Base-by-base conservation (phyloP, 1,284 basidiomycete species). In the Cutaneotrichosporon spelunceum region DNA sequence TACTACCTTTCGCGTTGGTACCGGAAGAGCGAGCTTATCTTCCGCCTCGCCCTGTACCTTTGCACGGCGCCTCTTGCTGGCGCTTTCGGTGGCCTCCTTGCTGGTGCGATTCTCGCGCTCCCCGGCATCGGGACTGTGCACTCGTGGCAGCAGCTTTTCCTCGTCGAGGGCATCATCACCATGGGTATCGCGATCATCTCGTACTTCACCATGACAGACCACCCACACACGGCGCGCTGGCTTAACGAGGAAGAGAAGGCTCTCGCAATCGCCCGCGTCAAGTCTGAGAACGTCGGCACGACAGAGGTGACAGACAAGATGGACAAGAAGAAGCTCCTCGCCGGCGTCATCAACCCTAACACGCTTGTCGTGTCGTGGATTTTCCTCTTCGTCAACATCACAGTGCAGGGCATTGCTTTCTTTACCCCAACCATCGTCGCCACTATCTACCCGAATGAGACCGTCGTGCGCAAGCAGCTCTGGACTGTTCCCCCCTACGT, bases 381-480 rank as follows among this genome's bases (percentile, higher is more conserved):
- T 61, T 79, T 78, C 68, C 48, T 80, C 10, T 68, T 80, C 53
- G 73, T 78, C 66, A 81, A 81, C 69, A 61, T 71, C 26, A 63
- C 68, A 1, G 66, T 68, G 11, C 69, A 69, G 48, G 68, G 66
- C 4, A 55, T 73, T 10, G 67, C 65, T 8, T 69, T 72, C 59
- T 73, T 73, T 62, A 69, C 68, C 11, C 67, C 69, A 9, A 69
- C 69, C 6, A 69, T 74, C 33, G 53, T 73, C 5, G 57, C 61
- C 10, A 64, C 66, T 10, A 71, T 71, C 59, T 74, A 74, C 57
- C 71, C 72, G 4, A 58, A 52, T 6, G 59, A 61, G 3, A 50
- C 66, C 3, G 60, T 59, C 1, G 68, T 71, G 26, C 57, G 63
- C 13, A 67, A 76, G 42, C 79, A 80, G 57, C 69, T 78, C 2